Base-by-base conservation (phyloP, 2,329 filamentous ascomycete species). In the Pyrenophora teres region DNA sequence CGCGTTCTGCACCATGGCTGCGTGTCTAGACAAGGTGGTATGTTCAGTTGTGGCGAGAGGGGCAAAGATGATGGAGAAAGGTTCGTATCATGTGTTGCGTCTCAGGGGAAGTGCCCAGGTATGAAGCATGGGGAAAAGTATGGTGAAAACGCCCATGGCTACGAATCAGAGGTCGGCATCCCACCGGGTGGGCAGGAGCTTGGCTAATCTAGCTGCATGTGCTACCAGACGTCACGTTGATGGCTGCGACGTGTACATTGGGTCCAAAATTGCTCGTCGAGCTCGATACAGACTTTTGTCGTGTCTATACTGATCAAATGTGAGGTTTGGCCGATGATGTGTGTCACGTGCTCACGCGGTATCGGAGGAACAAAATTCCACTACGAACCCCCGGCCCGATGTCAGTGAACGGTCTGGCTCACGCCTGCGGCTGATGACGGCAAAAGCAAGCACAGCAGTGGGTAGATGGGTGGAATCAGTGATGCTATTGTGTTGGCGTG, bases 1-100 rank as follows among this genome's bases (percentile, higher is more conserved):
- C 51, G 67, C 69, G 62, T 72, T 65, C 44, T 69, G 63, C 19
- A 68, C 65, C 71, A 73, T 72, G 30, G 52, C 57, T 50, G 31
- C 51, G 40, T 16, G 15, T 21, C 36, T n/a, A 25, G 16, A 10
- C 15, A 18, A 4, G 43, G 18, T 23, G 7, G 31, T 27, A 19
- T 6, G 12, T 8, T 35, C 31, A 15, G 31, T 50, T 33, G 8
- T 31, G 50, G 3, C 5, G 21, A 39, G 19, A 16, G 35, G 15
- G 13, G 37, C 12, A 32, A 6, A 40, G 32, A 23, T 4, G 27
- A 30, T 12, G 27, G 8, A 13, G 6, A 4, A 27, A 9, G 18
- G 19, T 19, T 21, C 23, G 44, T 46, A 50, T 44, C 36, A 37
- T 50, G 35, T 35, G 21, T 35, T 12, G 33, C 21, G 10, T 40